Evolutionary conservation across 495 filamentous ascomycete genomes (phyloP).

Genomic region (Entonaema liquescens): DNA sequence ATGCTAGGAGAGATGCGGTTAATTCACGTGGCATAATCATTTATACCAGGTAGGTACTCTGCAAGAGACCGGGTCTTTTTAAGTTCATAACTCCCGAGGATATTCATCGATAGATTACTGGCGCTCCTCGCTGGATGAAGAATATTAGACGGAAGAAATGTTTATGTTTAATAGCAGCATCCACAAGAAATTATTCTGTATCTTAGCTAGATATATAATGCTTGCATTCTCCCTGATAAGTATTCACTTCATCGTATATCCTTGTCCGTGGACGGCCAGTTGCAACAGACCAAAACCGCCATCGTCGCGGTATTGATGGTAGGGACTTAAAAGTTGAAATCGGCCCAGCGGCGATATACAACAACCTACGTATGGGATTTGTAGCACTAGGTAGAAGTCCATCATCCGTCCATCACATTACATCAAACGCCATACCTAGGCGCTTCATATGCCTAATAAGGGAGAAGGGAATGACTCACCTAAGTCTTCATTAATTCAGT

Average conservation of each 20-base stretch:
- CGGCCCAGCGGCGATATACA: background rate
- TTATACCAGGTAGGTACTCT: background rate
- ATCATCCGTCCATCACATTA: slow-evolving; percentile 27
- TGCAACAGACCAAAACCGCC: background rate
- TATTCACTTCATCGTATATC: background rate
- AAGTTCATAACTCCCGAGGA: background rate
- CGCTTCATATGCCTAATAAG: background rate
- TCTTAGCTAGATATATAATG: background rate
- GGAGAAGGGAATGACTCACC: background rate
- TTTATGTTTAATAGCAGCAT: background rate
- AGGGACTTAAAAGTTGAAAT: background rate
- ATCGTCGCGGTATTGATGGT: background rate
- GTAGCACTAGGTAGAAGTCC: background rate
- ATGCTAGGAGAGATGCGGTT: background rate
- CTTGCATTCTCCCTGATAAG: too few relatives aligned
- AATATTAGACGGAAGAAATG: background rate
- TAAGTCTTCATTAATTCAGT: background rate
- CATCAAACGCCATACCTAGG: slow-evolving; percentile 3
- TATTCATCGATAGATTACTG: background rate
- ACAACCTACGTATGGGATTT: background rate
- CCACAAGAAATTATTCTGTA: background rate
- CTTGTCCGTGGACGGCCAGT: background rate
- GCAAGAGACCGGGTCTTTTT: background rate
- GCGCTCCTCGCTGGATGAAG: background rate
- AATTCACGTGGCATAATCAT: background rate